Conservation (phyloP, 805 yeast genomes). For the Candida piceae region DNA sequence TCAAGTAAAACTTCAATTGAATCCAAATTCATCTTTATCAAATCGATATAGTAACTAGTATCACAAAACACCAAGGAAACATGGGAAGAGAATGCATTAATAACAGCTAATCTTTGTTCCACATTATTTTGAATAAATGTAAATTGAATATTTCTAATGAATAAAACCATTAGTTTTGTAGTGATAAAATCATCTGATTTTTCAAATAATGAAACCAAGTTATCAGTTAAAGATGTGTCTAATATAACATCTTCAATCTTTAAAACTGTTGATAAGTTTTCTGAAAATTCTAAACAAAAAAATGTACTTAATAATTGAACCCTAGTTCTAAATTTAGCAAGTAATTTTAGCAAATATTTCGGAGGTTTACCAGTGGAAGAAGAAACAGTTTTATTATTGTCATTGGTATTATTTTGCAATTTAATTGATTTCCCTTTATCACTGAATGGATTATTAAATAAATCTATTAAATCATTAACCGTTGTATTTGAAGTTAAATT, state of each 20-base stretch:
- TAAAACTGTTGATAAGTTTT: conserved; percentile 9
- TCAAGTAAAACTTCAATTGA: conserved; percentile 11
- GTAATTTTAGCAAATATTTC: conserved; percentile 7
- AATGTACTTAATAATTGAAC: conserved; percentile 20
- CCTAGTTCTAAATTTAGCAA: conserved; percentile 21
- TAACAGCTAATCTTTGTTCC: conserved; percentile 8
- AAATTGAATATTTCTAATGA: conserved; percentile 20
- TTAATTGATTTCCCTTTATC: not conserved
- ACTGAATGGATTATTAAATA: not conserved
- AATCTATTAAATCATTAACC: conserved; percentile 10
- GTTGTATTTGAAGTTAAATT: conserved; percentile 12
- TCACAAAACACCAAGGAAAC: too few relatives aligned
- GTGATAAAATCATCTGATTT: conserved; percentile 4
- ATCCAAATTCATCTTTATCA: too few relatives aligned
- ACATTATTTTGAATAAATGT: conserved; percentile 9
- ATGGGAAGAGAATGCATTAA: conserved; percentile 15
- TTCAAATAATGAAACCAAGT: conserved; percentile 20
- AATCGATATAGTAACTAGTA: too few relatives aligned
- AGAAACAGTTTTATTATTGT: not conserved
- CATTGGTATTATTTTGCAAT: too few relatives aligned
- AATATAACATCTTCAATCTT: conserved; percentile 22
- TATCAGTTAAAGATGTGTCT: conserved; percentile 24
- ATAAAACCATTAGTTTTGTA: conserved; percentile 14
- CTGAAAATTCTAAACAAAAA: conserved; percentile 11
- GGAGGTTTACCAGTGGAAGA: too few relatives aligned